A percentile compares a stretch with the other conserved stretches of the same genome.
These are phyloP conservation scores for Phalaenopsis equestris DNA, from an alignment of 106 monocot genomes.

Conservation along the genomic window DNA sequence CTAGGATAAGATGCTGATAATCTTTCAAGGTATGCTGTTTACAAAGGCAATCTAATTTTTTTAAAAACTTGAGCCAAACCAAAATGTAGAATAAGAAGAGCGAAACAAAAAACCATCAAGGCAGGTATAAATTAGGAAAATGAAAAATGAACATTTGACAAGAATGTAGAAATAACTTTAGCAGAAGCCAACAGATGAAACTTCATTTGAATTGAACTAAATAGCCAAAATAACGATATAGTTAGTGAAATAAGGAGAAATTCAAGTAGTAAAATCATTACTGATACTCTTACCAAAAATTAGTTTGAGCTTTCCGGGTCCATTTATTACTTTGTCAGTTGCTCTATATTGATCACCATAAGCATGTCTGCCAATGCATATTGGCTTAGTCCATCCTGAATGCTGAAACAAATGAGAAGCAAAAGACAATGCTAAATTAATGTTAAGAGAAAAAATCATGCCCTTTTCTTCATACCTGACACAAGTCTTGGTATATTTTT, in stretches of 20 bases:
- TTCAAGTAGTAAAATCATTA: not conserved
- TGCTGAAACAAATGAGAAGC: constrained; percentile 5
- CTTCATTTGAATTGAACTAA: not conserved
- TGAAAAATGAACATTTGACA: not conserved
- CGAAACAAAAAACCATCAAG: not conserved
- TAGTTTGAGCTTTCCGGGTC: constrained; percentile 87
- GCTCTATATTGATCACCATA: constrained; percentile 96
- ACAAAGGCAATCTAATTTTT: too few species aligned
- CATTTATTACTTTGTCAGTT: constrained; percentile 72
- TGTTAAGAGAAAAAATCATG: constrained; percentile 1
- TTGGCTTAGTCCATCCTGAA: constrained; percentile 87
- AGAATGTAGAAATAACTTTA: not conserved
- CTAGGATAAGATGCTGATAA: too few species aligned
- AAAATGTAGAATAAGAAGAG: too few species aligned
- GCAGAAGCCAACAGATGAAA: not conserved
- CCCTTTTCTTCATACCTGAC: constrained; percentile 36
- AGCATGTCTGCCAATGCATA: constrained; percentile 98
- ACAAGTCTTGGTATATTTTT: constrained; percentile 82
- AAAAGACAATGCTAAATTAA: not conserved
- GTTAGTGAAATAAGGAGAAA: not conserved
- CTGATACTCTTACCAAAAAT: constrained; percentile 51
- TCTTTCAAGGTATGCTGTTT: too few species aligned
- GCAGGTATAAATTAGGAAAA: not conserved
- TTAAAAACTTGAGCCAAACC: too few species aligned
- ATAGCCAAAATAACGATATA: not conserved